Evolutionary conservation across 2,329 filamentous ascomycete species (phyloP), one percentile per base, ranked within the genome.

Genomic region (Phialophora expanda): DNA sequence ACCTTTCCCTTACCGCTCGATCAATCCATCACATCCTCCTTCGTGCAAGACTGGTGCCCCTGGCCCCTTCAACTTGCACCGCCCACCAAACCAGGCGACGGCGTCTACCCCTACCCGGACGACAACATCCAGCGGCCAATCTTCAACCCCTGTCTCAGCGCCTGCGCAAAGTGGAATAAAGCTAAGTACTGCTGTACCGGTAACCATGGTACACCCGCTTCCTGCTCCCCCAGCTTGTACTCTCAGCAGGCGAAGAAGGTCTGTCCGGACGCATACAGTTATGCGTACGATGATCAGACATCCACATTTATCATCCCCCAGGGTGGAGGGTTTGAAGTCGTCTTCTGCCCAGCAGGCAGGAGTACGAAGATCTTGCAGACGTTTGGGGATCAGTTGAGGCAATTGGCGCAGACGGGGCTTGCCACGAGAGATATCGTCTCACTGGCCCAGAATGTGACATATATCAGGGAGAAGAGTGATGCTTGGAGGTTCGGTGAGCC

Each of bases 211-310:
- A 83, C 84, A 46, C 84, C 89, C 2, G 80, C 83, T 26, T 81
- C 82, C 56, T 95, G 91, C 79, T 80, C 83, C 66, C 87, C 89
- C 2, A 87, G 87, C 58, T 78, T 85, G 48, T 95, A 93, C 79
- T 88, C 88, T 70, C 85, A 81, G 65, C 82, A 82, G 11, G 90
- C 90, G 61, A 95, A 96, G 80, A 79, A 78, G 3, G 84, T 94
- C 12, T 96, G 92, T 75, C 91, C 92, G 0, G 92, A 96, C 77
- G 91, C 91, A 2, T 96, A 95, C 78, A 92, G 89, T 73, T 96
- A 86, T 75, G 82, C 85, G n/a, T 86, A 84, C 69, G 84, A 87
- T 70, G 85, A 87, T 69, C 80, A 84, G 70, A 81, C 79, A 11
- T 85, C 83, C 24, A 86, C 84, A 1, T 86, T 87, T 75, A 84